Percentiles rank a stretch among this genome's conserved stretches.
Evolutionary conservation across 768 basidiomycete species (phyloP).

Genomic region (Lanmaoa rubissima): DNA sequence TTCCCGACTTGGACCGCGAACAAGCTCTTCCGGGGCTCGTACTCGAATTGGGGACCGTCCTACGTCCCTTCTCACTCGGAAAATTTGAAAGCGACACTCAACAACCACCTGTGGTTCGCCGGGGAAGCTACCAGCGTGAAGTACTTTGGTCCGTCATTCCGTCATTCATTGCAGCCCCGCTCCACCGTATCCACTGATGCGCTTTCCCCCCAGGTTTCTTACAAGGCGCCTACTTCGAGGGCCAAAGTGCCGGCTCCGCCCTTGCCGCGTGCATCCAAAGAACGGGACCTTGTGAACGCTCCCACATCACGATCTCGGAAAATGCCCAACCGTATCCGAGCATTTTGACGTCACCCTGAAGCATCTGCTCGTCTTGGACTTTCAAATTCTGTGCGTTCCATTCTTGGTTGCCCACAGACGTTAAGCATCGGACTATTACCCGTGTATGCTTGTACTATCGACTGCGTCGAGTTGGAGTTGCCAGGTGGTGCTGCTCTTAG

Average conservation of each 20-base stretch:
- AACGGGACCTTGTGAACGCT: constrained; percentile 22
- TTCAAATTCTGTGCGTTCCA: no score
- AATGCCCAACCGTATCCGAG: constrained; percentile 35
- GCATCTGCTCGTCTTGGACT: not conserved
- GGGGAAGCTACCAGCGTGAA: constrained; percentile 59
- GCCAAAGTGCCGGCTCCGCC: constrained; percentile 37
- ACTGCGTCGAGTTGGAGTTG: no score
- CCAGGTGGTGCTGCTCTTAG: no score
- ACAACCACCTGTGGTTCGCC: constrained; percentile 53
- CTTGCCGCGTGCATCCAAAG: constrained; percentile 43
- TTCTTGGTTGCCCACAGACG: no score
- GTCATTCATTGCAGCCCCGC: not conserved
- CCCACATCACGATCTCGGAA: constrained; percentile 26
- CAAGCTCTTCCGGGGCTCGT: constrained; percentile 45
- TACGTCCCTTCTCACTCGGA: constrained; percentile 50
- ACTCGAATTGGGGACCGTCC: constrained; percentile 67
- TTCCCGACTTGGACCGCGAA: constrained; percentile 57
- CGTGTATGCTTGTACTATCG: no score
- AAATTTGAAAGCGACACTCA: constrained; percentile 55
- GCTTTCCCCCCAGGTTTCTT: constrained; percentile 43
- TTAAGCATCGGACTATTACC: no score
- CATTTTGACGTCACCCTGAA: constrained; percentile 9
- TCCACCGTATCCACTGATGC: not conserved
- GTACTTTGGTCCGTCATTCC: constrained; percentile 48
- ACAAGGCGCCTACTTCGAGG: constrained; percentile 59